Percentiles rank a stretch among this genome's conserved stretches.
Evolutionary conservation across 768 basidiomycete species (phyloP).

Genomic region (Pulveroboletus sp.): DNA sequence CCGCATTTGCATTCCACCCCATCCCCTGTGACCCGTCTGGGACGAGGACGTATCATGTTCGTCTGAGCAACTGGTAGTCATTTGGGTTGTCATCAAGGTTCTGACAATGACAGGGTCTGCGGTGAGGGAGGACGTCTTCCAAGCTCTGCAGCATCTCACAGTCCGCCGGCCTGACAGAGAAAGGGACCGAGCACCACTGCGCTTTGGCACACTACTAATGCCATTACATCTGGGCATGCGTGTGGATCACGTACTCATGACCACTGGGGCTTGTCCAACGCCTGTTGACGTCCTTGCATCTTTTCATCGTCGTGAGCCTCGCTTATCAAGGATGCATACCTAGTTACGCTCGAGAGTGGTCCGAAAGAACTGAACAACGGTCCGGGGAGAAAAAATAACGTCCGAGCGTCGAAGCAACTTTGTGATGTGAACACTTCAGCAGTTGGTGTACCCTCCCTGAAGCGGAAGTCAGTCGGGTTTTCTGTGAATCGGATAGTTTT

Average conservation of each 20-base stretch:
- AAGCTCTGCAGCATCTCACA: neutral
- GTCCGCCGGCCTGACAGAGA: neutral
- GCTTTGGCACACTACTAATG: too few relatives aligned
- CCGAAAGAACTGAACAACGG: neutral
- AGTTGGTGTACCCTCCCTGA: neutral
- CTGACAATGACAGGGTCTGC: neutral
- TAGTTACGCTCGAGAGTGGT: neutral
- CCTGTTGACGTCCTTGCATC: neutral
- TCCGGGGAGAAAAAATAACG: neutral
- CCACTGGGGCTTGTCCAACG: too few relatives aligned
- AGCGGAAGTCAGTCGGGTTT: too few relatives aligned
- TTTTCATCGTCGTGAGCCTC: neutral
- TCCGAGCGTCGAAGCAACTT: neutral
- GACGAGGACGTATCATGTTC: too few relatives aligned
- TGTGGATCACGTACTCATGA: neutral
- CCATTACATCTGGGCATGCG: neutral
- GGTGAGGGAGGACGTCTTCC: too few relatives aligned
- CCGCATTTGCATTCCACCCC: neutral
- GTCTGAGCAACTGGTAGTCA: neutral
- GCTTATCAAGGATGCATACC: neutral
- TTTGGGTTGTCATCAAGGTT: neutral
- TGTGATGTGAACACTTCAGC: neutral
- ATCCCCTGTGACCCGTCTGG: too few relatives aligned
- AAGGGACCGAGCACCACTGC: neutral
- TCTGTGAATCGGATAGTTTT: neutral